phyloP scores from a whole-genome alignment of 768 basidiomycete species.

The Tylopilus intermedius region DNA sequence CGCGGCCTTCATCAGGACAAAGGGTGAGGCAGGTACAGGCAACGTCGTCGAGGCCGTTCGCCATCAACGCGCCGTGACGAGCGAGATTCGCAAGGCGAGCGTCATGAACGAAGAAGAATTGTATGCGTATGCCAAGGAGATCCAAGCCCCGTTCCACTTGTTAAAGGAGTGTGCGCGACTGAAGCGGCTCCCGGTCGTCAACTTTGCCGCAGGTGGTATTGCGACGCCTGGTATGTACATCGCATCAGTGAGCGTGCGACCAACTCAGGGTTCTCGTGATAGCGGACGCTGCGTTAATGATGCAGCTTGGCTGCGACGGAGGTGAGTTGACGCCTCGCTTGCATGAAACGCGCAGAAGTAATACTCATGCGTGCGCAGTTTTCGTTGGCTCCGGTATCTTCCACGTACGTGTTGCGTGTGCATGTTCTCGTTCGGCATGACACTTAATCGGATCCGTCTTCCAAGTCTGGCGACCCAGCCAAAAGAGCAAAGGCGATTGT shows the following conservation, averaged over 20 bases:
- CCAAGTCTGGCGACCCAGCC: slow-evolving; percentile 84
- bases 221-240: slow-evolving; percentile 73
- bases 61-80: slow-evolving; percentile 78
- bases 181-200: slow-evolving; percentile 91
- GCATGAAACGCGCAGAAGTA: neutral
- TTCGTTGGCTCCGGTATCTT: slow-evolving; percentile 99
- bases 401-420: slow-evolving; percentile 51
- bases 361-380: slow-evolving; percentile 43
- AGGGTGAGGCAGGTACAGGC: slow-evolving; percentile 87
- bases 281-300: slow-evolving; percentile 98
- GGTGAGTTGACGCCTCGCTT: slow-evolving; percentile 44
- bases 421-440: neutral
- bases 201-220: slow-evolving; percentile 93
- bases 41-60: slow-evolving; percentile 93
- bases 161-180: slow-evolving; percentile 93
- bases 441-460: slow-evolving; percentile 2
- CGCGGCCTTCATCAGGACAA: slow-evolving; percentile 97
- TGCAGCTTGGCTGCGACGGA: slow-evolving; percentile 97
- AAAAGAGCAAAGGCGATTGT: slow-evolving; percentile 95
- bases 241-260: neutral
- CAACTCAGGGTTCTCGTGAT: slow-evolving; percentile 3
- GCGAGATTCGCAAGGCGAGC: slow-evolving; percentile 79
- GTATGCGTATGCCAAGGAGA: slow-evolving; percentile 87
- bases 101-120: slow-evolving; percentile 94
- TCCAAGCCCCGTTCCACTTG: slow-evolving; percentile 90